Base-by-base conservation (phyloP, 306 rosid genomes). In the Cicer arietinum region DNA sequence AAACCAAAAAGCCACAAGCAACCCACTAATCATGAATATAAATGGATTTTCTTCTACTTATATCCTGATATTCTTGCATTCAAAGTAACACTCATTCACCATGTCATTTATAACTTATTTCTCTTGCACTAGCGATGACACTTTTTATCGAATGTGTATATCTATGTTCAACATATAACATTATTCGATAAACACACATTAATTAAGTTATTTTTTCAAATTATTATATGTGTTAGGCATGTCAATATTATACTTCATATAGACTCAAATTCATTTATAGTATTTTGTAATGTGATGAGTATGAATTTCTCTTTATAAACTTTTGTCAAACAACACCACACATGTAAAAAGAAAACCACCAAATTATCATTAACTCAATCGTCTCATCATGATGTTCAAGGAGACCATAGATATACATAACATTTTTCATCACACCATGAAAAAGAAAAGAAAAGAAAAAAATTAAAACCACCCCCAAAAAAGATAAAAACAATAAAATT, bases 321-420 rank as follows among this genome's bases (percentile, higher is more conserved):
- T 25, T 25, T 0, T 25, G 63, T 63, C 7, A 63, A 79, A 66
- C 75, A 59, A 60, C 14, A 77, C 3, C 35, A 25, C 3, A 25
- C 35, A 25, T 25, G 35, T 25, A 70, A 83, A 77, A 85, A 12
- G 82, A 45, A 57, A 52, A 25, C 80, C 62, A 83, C 83, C 84
- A 81, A 80, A 80, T 44, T 76, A 85, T 84, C 88, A 85, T 80
- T 84, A 86, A 84, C 73, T 80, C 77, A 62, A 62, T 71, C 83
- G 62, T 17, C 77, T 79, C 64, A 77, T 82, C 59, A 74, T 74
- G 48, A 78, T 60, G 52, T 75, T 69, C 80, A 83, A 63, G 17
- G 60, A 61, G 66, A 78, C 16, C 40, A 69, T 64, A 25, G 35
- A 25, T 25, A 75, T 77, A 84, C 53, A 52, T 62, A 44, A 75